phyloP scores from a whole-genome alignment of 192 early-diverging fungal genomes.

The Backusella liffmaniae region DNA sequence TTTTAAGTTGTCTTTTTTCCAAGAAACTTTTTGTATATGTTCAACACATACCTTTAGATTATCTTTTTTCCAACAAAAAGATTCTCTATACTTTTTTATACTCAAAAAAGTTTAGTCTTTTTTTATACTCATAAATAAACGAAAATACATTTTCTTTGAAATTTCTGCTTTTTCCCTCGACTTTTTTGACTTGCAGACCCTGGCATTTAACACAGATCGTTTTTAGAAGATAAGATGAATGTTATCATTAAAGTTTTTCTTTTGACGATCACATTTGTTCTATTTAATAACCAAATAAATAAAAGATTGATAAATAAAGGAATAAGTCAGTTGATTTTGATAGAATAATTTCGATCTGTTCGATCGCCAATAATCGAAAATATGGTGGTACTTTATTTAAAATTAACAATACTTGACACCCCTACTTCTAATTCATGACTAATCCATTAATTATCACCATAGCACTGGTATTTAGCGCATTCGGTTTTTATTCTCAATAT shows the following conservation, averaged over 20 bases:
- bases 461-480: neutral
- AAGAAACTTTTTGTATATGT: slow-evolving; percentile 3
- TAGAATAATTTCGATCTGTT: neutral
- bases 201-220: neutral
- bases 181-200: neutral
- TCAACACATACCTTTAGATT: slow-evolving; percentile 8
- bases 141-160: neutral
- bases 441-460: neutral
- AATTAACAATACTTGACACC: neutral
- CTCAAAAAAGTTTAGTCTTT: slow-evolving; percentile 10
- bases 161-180: neutral
- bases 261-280: neutral
- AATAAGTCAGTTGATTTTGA: neutral
- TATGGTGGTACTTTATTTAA: neutral
- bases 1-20: neutral
- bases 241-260: neutral
- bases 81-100: slow-evolving; percentile 8
- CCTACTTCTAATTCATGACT: neutral
- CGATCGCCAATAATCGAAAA: neutral
- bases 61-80: slow-evolving; percentile 7
- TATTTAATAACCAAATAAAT: neutral
- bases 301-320: neutral
- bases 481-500: neutral
- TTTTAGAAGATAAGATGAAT: neutral
- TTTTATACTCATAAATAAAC: slow-evolving; percentile 2